A percentile compares a stretch with the other conserved stretches of the same genome.
Evolutionary conservation across 768 basidiomycete species (phyloP).

Genomic region (Termitomyces sp.): DNA sequence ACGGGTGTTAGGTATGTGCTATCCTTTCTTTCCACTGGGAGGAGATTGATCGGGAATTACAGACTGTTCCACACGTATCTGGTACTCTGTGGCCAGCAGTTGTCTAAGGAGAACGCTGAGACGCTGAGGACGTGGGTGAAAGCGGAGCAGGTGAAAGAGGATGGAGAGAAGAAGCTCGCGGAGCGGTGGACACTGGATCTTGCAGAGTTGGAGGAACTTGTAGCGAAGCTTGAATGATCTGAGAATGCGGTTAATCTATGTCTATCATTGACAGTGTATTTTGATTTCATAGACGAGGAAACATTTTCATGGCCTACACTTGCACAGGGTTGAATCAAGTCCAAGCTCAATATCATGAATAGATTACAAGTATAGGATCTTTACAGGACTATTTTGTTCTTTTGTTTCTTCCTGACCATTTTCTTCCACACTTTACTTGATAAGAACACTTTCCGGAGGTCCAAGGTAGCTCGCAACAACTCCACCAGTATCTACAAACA

Average conservation of each 20-base stretch:
- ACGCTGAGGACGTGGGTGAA: constrained; percentile 3
- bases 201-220: constrained; percentile 2
- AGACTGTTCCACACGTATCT: constrained; percentile 8
- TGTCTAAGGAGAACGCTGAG: neutral
- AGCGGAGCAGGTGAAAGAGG: neutral
- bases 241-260: neutral
- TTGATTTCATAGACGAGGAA: neutral
- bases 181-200: constrained; percentile 6
- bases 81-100: neutral
- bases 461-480: constrained; percentile 58
- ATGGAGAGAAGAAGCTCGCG: constrained; percentile 7
- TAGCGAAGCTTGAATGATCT: constrained; percentile 1
- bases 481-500: constrained; percentile 50
- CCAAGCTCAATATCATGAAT: neutral
- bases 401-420: neutral
- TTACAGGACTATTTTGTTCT: neutral
- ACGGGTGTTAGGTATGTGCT: constrained; percentile 51
- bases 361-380: neutral
- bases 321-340: neutral
- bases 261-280: neutral
- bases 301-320: neutral
- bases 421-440: constrained; percentile 12
- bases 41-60: neutral
- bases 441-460: constrained; percentile 53
- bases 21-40: neutral